phyloP scores from a whole-genome alignment of 768 basidiomycete genomes.

The Termitomyces sp. region DNA sequence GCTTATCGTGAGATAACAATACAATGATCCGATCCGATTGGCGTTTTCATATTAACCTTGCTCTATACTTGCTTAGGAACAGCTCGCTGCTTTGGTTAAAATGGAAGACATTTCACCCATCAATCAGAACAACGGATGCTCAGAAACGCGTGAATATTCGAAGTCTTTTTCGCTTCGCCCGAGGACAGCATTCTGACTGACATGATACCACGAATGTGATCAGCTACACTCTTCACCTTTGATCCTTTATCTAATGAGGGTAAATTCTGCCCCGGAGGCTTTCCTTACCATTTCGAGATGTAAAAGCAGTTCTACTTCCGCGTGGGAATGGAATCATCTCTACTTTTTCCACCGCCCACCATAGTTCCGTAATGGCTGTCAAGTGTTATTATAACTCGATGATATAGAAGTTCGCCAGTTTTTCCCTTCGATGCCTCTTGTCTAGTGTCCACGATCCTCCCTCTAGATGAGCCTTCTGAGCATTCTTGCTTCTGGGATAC shows the following conservation, averaged over 20 bases:
- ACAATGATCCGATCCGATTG: neutral
- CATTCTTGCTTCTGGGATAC: conserved; percentile 20
- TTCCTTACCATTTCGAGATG: neutral
- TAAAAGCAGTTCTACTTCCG: neutral
- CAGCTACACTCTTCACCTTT: no score
- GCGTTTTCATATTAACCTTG: neutral
- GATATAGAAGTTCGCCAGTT: neutral
- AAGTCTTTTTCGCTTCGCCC: no score
- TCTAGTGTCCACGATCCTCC: neutral
- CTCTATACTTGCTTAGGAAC: neutral
- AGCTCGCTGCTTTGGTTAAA: no score
- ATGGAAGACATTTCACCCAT: no score
- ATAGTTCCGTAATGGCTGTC: neutral
- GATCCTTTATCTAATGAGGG: neutral
- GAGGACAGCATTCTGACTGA: neutral
- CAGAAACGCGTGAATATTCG: no score
- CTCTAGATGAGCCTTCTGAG: conserved; percentile 4
- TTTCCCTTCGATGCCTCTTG: conserved; percentile 1
- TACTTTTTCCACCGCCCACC: neutral
- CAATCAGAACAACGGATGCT: no score
- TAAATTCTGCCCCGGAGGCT: neutral
- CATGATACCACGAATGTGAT: neutral
- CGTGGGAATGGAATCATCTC: neutral
- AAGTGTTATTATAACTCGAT: neutral
- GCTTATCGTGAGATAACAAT: no score